A percentile compares a stretch with the other conserved stretches of the same genome.
phyloP scores from a whole-genome alignment of 768 basidiomycete species.

The Leucocoprinus leucothites region DNA sequence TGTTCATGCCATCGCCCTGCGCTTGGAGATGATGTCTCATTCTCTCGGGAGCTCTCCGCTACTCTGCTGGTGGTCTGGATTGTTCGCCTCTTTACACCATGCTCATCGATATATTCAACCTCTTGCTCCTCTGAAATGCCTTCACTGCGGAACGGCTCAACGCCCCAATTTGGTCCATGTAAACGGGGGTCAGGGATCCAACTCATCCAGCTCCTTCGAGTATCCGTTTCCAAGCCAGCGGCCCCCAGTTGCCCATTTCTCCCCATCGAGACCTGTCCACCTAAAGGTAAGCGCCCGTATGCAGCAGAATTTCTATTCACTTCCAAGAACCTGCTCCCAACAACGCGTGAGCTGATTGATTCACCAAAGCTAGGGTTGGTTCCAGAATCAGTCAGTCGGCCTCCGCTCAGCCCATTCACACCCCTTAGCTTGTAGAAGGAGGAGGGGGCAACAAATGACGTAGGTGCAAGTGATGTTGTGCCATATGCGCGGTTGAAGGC shows the following conservation, averaged over 20 bases:
- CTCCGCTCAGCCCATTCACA: constrained; percentile 58
- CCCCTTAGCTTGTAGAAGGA: constrained; percentile 74
- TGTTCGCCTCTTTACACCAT: constrained; percentile 23
- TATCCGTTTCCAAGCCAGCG: constrained; percentile 15
- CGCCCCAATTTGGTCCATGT: constrained; percentile 54
- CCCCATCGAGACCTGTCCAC: constrained; percentile 53
- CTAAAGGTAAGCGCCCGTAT: constrained; percentile 58
- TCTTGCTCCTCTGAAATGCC: constrained; percentile 18
- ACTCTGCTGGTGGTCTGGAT: neutral
- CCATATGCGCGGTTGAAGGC: constrained; percentile 62
- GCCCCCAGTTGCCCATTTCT: constrained; percentile 48
- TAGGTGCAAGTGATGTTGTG: constrained; percentile 67
- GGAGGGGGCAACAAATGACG: constrained; percentile 76
- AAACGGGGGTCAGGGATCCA: constrained; percentile 51
- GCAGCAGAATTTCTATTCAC: constrained; percentile 57
- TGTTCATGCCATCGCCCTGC: constrained; percentile 4
- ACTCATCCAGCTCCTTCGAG: constrained; percentile 27
- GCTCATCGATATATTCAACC: constrained; percentile 34
- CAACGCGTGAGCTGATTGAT: constrained; percentile 57
- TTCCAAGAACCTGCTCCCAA: constrained; percentile 73
- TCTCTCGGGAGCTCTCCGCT: constrained; percentile 5
- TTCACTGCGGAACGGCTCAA: constrained; percentile 15
- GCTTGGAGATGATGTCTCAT: constrained; percentile 16
- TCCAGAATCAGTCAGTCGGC: constrained; percentile 47
- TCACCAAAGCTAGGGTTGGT: constrained; percentile 49